A percentile compares a stretch with the other conserved stretches of the same genome.
phyloP scores from a whole-genome alignment of 345 rosid species.

The Trapa incisa region DNA sequence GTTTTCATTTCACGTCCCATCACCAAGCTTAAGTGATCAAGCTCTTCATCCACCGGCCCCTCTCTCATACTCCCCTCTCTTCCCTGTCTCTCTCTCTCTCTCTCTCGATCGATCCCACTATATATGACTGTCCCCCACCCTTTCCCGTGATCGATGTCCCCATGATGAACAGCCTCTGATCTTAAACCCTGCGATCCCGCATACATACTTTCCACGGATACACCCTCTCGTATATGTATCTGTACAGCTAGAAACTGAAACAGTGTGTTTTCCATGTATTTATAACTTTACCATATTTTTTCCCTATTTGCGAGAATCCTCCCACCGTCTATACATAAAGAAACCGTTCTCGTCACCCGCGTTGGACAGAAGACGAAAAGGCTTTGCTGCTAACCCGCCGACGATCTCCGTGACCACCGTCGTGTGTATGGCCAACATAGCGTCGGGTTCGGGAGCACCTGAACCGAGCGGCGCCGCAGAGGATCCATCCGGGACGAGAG shows the following conservation, averaged over 20 bases:
- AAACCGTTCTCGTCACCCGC: no score
- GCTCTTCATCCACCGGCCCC: background rate
- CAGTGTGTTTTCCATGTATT: background rate
- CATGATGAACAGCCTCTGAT: background rate
- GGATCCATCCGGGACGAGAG: background rate
- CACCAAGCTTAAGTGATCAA: background rate
- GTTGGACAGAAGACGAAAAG: no score
- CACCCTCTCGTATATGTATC: background rate
- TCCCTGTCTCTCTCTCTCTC: background rate
- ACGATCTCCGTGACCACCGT: background rate
- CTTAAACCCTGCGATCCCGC: background rate
- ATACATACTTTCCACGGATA: background rate
- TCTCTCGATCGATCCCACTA: background rate
- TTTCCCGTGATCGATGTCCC: background rate
- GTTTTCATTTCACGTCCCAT: background rate
- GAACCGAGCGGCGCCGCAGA: background rate
- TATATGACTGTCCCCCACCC: no score
- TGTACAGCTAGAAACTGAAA: background rate
- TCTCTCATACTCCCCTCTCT: background rate
- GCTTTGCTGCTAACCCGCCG: background rate
- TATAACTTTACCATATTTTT: background rate
- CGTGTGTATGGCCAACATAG: conserved; percentile 1
- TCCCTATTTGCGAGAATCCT: background rate
- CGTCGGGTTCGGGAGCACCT: conserved; percentile 6
- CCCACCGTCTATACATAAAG: background rate